Evolutionary conservation across 176 grass and related monocot species (phyloP).

Genomic region (Stipa capillata): DNA sequence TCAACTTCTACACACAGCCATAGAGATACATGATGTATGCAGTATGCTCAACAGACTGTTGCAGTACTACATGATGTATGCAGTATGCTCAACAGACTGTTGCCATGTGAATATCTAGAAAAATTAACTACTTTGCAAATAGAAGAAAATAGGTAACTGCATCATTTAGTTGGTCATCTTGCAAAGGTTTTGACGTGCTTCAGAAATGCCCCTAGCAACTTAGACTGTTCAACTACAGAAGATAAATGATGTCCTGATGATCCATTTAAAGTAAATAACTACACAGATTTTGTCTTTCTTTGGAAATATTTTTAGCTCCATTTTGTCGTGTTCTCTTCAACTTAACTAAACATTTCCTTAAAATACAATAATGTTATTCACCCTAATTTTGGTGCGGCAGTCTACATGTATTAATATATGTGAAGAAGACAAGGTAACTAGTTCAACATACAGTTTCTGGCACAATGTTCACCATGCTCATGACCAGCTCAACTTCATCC

Average conservation of each 20-base stretch:
- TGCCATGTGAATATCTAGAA: background rate
- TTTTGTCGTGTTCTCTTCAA: background rate
- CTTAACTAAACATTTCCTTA: background rate
- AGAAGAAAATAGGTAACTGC: background rate
- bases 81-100: no score
- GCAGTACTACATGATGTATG: no score
- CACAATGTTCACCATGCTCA: background rate
- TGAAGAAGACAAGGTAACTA: background rate
- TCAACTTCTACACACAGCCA: background rate
- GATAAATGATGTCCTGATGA: background rate
- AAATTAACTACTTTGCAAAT: background rate
- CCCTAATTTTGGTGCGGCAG: background rate
- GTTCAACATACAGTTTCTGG: background rate
- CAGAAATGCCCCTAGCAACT: background rate
- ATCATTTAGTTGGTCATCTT: background rate
- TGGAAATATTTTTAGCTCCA: background rate
- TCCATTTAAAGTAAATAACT: background rate
- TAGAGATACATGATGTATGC: no score
- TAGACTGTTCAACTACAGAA: background rate
- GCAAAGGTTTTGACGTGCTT: background rate
- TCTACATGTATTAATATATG: background rate
- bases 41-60: no score
- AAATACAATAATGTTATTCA: background rate
- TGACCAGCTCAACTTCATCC: background rate
- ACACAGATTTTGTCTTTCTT: background rate